Base-by-base conservation (phyloP, 805 yeast genomes). In the Scheffersomyces lignosus region DNA sequence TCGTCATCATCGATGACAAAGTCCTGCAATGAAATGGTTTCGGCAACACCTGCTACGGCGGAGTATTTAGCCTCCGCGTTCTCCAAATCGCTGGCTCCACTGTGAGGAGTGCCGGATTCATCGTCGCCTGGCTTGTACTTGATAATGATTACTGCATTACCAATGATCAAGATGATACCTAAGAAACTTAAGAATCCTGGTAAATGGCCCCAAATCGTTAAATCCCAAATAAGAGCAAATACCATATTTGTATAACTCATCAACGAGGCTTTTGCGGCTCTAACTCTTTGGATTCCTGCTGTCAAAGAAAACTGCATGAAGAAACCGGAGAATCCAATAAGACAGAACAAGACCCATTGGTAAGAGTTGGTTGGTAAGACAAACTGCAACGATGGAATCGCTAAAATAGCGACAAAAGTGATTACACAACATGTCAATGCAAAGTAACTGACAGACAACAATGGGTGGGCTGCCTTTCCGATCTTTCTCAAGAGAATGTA, bases 211-310 rank as follows among this genome's bases (percentile, higher is more conserved):
- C 87, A 90, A 18, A 88, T 63, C 1, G 78, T 29, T 24, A 78
- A 64, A 54, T 89, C 96, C 78, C 90, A 81, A 22, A 84, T 40
- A 13, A 87, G 64, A 0, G 96, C 91, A 62, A 83, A 87, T 1
- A 89, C 64, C 71, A 89, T 73, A 52, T 82, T 87, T 2, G 89
- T 73, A 56, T 90, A 90, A 2, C 76, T 64, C 78, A 87, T 81
- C 42, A 86, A 71, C 9, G 90, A 72, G 0, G 89, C 87, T 38
- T 85, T 73, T 3, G 88, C 80, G 0, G 96, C 95, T 35, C 69
- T 66, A 44, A 86, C 96, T 37, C 87, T 69, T 56, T 87, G 95
- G 34, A 89, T 75, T 1, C 96, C 96, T 6, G 87, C 79, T 0
- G 96, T 86, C 32, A 86, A 60, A 25, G 82, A 64, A 51, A 80